phyloP scores from a whole-genome alignment of 108 stramenopile genomes.

The Nitzschia putrida region DNA sequence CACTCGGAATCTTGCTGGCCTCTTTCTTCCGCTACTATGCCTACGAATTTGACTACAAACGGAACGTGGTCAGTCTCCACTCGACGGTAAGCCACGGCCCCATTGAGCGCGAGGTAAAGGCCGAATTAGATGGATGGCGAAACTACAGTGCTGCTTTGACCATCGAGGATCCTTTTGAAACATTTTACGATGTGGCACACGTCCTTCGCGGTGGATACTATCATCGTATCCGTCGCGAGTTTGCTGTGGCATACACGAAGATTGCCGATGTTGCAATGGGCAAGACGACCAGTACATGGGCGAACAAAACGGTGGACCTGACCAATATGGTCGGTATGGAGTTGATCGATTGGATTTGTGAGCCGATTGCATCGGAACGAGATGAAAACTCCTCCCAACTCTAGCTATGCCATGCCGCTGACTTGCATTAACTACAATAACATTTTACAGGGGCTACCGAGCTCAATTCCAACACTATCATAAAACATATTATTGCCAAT shows the following conservation, averaged over 20 bases:
- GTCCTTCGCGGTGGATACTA: conserved; percentile 89
- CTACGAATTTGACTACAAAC: conserved; percentile 89
- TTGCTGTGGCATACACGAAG: conserved; percentile 85
- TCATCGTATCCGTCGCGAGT: conserved; percentile 77
- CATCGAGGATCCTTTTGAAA: conserved; percentile 99
- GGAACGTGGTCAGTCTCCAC: conserved; percentile 78
- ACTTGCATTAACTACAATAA: no score
- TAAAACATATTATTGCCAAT: no score
- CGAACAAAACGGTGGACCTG: conserved; percentile 31
- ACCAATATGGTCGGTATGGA: conserved; percentile 57
- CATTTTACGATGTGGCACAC: conserved; percentile 98
- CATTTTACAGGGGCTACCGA: no score
- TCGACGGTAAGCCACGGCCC: conserved; percentile 48
- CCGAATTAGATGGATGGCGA: conserved; percentile 94
- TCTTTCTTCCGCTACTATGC: conserved; percentile 92
- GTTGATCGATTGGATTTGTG: conserved; percentile 77
- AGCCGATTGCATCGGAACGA: conserved; percentile 51
- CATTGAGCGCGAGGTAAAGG: conserved; percentile 85
- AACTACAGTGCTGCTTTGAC: conserved; percentile 82
- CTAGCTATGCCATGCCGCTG: neutral
- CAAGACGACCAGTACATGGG: conserved; percentile 36
- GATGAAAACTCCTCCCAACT: conserved; percentile 24
- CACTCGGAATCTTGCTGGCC: conserved; percentile 83
- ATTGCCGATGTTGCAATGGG: conserved; percentile 66
- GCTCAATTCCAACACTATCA: no score